A percentile compares a stretch with the other conserved stretches of the same genome.
Conservation (phyloP, 2,329 filamentous ascomycete genomes). For the Clarireedia sp. region DNA sequence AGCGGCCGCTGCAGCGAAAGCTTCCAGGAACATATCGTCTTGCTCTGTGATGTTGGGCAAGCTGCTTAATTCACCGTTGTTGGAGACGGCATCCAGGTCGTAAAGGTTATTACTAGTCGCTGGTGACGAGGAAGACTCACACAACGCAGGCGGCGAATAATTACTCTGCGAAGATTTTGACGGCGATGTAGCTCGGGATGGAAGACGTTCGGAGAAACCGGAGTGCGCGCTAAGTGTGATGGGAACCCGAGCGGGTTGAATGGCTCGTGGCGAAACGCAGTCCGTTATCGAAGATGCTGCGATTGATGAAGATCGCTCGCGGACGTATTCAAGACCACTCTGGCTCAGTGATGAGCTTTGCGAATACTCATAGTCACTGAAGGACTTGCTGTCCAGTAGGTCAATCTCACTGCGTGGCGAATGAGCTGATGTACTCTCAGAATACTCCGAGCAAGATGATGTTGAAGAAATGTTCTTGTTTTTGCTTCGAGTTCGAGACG, state of each 20-base stretch:
- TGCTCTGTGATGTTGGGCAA: constrained; percentile 25
- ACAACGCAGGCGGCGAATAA: constrained; percentile 52
- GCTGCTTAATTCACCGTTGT: constrained; percentile 18
- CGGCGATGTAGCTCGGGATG: constrained; percentile 38
- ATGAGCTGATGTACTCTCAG: constrained; percentile 47
- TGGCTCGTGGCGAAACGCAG: constrained; percentile 27
- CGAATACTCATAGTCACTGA: constrained; percentile 32
- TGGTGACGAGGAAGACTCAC: constrained; percentile 51
- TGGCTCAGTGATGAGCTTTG: constrained; percentile 29
- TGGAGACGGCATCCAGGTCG: constrained; percentile 21
- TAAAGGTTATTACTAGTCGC: constrained; percentile 28
- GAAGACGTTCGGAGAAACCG: constrained; percentile 18
- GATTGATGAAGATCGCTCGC: constrained; percentile 18
- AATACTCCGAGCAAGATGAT: constrained; percentile 48
- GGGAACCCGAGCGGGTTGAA: constrained; percentile 24
- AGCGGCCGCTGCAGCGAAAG: constrained; percentile 22
- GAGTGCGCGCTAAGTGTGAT: constrained; percentile 22
- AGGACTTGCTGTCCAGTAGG: constrained; percentile 31
- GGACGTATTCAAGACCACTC: constrained; percentile 32
- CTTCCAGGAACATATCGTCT: constrained; percentile 31
- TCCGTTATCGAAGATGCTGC: constrained; percentile 12
- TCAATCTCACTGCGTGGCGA: constrained; percentile 45
- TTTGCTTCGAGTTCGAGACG: constrained; percentile 46
- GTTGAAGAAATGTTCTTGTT: constrained; percentile 36
- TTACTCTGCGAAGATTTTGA: constrained; percentile 41